Evolutionary conservation across 2,329 filamentous ascomycete species (phyloP), one percentile per base, ranked within the genome.

Genomic region (Aureobasidium musti): DNA sequence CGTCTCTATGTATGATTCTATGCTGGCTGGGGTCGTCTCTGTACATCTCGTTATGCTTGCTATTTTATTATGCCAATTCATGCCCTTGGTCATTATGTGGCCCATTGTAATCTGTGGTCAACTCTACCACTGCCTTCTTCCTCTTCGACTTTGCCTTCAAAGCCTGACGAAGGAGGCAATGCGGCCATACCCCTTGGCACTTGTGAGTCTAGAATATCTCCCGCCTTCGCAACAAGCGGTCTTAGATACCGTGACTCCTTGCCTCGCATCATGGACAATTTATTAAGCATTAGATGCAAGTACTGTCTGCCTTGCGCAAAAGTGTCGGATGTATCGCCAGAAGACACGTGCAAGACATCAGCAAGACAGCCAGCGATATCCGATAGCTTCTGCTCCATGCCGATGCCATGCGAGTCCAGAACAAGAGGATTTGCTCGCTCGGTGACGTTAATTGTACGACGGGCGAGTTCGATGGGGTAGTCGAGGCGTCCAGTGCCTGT

Each of bases 341-440:
- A 74, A 13, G 74, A 75, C 67, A 75, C 76, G 37, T 71, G 70
- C n/a, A 77, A 68, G 1, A 77, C 75, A 63, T 77, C 75, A 3
- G 74, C 74, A 8, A 77, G 73, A 53, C 75, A 77, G 47, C 73
- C 73, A 11, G 74, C 74, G 35, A 77, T 75, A 67, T 77, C 74
- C 17, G 72, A 74, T 11, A 77, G 69, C 66, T 77, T 77, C 65
- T 77, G 75, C 67, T 77, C 74, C 74, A 77, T 77, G 26, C 75
- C 75, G 45, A 77, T 77, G 35, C 75, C 75, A 68, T 77, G 75
- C 19, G 71, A 73, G 49, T 77, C 73, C 26, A 77, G 60, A 6
- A 73, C 73, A n/a, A 71, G 63, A 10, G 70, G 67, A 21, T 68
- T 74, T 7, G 74, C 74, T 11, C 72, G 69, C 7, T 71, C 67